Evolutionary conservation across 148 eudicot species (phyloP), one percentile per base, ranked within the genome.

Genomic region (Persicaria maculosa): DNA sequence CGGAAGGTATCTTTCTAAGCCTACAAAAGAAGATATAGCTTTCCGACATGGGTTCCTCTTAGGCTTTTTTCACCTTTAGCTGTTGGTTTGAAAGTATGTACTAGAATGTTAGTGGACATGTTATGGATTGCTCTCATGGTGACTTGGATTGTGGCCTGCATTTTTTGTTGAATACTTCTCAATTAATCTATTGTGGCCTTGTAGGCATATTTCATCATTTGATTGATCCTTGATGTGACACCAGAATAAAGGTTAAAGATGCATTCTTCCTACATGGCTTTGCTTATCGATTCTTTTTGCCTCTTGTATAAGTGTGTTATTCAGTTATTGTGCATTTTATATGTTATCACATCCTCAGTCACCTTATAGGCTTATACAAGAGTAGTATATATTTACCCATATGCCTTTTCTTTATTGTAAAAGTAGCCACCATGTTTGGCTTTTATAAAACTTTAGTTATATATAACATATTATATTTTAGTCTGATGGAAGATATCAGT

Each of bases 1-100:
- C 83, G 80, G 68, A 76, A 75, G 86, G 93, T 89, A 82, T 77
- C 64, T 62, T 36, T 62, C n/a, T 62, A 62, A 17, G 17, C 44
- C 16, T n/a, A 4, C n/a, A 25, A 48, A 36, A 4, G 2, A 57
- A 57, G 40, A 31, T 31, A 31, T 31, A 31, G 40, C 40, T 31
- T 31, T 31, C 40, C 3, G 40, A 15, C 19, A 57, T 57, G 3
- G 2, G 10, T 62, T 0, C 31, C 31, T 8, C 11, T 62, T 25
- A 12, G 68, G 44, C 14, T 36, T 9, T 62, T 10, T 62, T 62
- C 17, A 31, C 68, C 4, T 62, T 10, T 7, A 48, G 11, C 52
- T 48, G 0, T 15, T 48, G 12, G 46, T 14, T 65, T 65, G 46
- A 65, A 0, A 17, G 22, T 9, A 44, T 31, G 3, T 14, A 4